Base-by-base conservation (phyloP, 805 yeast species). In the Metschnikowia peoriensis region DNA sequence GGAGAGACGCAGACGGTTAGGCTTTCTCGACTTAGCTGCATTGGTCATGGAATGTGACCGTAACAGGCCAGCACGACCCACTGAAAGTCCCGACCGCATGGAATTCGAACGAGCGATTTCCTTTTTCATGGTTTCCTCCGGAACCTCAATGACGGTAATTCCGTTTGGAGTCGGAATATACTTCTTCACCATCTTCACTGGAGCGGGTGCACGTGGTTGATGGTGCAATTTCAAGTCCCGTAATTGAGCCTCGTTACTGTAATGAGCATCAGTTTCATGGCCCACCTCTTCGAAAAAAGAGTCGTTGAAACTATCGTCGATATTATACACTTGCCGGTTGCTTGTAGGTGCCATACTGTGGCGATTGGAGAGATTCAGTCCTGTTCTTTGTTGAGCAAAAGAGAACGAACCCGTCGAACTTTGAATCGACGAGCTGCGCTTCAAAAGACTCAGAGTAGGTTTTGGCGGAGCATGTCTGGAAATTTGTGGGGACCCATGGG, bases 161-260 rank as follows among this genome's bases (percentile, higher is more conserved):
- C 94, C 94, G 59, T 81, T 77, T 4, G 88, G 84, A 1, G 90
- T 85, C 1, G 94, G 93, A 44, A 87, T 77, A 69, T 86, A 87
- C 56, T 82, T 85, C 58, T 84, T 85, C 9, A 86, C 79, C 70
- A 80, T 85, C 50, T 72, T 79, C 12, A 62, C 67, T 35, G 14
- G 43, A 4, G 22, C 22, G 4, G 38, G 17, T 11, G 52, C 29
- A 28, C 48, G 51, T n/a, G 63, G 59, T 47, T 37, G 50, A 50
- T 60, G 63, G 48, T 49, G 57, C 50, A 73, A 61, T 47, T 67
- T 66, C 53, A 74, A 65, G 61, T 73, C 79, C 43, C 62, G 60
- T 57, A 74, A 56, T 34, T 66, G 63, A 28, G 65, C 70, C 41
- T 67, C 71, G 55, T 74, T 74, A 50, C 62, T 61, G 49, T 63